Percentiles rank a stretch among this genome's conserved stretches.
Evolutionary conservation across 768 basidiomycete genomes (phyloP).

Genomic region (Russula griseocarnosa): DNA sequence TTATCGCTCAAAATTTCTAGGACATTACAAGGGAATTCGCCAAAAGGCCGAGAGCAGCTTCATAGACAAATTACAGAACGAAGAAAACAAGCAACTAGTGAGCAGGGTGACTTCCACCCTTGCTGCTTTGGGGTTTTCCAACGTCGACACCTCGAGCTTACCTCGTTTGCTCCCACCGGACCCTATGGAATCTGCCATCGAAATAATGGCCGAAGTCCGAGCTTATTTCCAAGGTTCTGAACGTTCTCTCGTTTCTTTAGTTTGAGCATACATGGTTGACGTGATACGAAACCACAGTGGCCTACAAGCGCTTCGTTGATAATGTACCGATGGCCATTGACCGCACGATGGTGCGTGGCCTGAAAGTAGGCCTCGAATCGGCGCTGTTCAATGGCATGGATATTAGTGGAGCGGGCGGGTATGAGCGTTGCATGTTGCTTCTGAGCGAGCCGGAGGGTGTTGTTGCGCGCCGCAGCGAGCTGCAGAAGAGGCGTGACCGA

Average conservation of each 20-base stretch:
- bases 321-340: slow-evolving; percentile 56
- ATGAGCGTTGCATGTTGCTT: slow-evolving; percentile 44
- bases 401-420: slow-evolving; percentile 45
- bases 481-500: slow-evolving; percentile 48
- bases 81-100: slow-evolving; percentile 29
- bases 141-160: slow-evolving; percentile 39
- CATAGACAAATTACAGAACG: slow-evolving; percentile 13
- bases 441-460: slow-evolving; percentile 48
- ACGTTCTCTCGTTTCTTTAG: background rate
- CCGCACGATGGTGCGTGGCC: slow-evolving; percentile 48
- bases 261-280: slow-evolving; percentile 1
- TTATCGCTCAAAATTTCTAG: slow-evolving; percentile 46
- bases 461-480: slow-evolving; percentile 42
- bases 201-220: slow-evolving; percentile 66
- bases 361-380: slow-evolving; percentile 40
- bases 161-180: slow-evolving; percentile 49
- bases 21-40: slow-evolving; percentile 42
- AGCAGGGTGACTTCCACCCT: too few species aligned
- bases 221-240: slow-evolving; percentile 68
- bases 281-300: slow-evolving; percentile 36
- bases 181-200: slow-evolving; percentile 49
- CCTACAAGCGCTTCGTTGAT: slow-evolving; percentile 57
- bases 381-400: slow-evolving; percentile 46
- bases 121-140: too few species aligned
- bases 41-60: too few species aligned